A percentile compares a stretch with the other conserved stretches of the same genome.
These are phyloP conservation scores for Rhizopogon rudus DNA, from an alignment of 768 basidiomycete species.

Conservation along the genomic window DNA sequence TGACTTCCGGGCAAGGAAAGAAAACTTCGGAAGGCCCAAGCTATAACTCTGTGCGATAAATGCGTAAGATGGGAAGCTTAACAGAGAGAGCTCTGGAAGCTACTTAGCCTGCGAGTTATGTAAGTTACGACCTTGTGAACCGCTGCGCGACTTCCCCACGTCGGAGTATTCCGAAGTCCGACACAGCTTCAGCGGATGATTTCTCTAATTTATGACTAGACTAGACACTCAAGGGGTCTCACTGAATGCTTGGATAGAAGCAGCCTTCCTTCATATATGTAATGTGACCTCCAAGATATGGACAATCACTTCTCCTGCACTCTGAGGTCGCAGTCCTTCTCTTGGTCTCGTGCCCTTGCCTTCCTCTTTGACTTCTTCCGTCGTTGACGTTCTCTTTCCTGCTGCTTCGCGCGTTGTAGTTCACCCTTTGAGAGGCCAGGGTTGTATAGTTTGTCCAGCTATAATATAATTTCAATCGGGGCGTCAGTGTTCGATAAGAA, in stretches of 20 bases:
- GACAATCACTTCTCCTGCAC: constrained; percentile 10
- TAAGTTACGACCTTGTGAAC: background rate
- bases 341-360: constrained; percentile 17
- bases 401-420: constrained; percentile 63
- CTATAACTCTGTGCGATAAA: background rate
- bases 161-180: constrained; percentile 18
- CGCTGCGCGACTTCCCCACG: constrained; percentile 1
- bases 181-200: background rate
- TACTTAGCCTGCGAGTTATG: too few species aligned
- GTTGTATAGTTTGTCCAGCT: constrained; percentile 71
- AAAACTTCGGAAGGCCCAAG: background rate
- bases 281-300: background rate
- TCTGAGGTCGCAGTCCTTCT: constrained; percentile 15
- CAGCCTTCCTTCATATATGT: too few species aligned
- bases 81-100: background rate
- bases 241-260: background rate
- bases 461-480: background rate
- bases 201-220: background rate
- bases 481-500: background rate
- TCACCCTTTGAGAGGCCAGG: constrained; percentile 75
- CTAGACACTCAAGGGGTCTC: background rate
- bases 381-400: constrained; percentile 69
- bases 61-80: background rate
- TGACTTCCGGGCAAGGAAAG: background rate
- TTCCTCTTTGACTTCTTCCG: constrained; percentile 80